These are phyloP conservation scores for Leccinum disarticulatum DNA, from an alignment of 768 basidiomycete species.

Conservation along the genomic window DNA sequence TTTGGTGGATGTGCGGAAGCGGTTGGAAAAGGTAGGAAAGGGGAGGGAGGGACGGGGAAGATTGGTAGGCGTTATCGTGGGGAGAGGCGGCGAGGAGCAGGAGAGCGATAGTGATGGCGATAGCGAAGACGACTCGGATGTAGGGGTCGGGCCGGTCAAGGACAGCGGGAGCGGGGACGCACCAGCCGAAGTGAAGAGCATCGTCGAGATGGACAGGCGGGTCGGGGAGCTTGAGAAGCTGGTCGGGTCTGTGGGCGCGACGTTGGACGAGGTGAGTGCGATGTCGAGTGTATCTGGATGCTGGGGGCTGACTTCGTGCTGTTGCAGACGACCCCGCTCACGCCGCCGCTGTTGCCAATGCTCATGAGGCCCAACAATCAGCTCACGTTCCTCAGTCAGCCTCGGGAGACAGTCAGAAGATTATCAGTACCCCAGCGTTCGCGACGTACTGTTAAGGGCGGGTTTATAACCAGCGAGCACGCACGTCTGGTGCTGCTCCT, in stretches of 20 bases:
- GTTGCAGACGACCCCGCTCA: constrained; percentile 63
- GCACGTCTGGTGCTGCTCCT: constrained; percentile 43
- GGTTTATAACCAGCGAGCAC: constrained; percentile 60
- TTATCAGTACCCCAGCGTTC: fast-evolving
- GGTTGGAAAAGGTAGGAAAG: constrained; percentile 66
- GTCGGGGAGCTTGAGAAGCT: constrained; percentile 81
- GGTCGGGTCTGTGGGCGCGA: constrained; percentile 77
- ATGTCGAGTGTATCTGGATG: background rate
- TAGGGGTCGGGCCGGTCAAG: background rate
- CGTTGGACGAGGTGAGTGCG: constrained; percentile 71
- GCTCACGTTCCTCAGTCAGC: constrained; percentile 86
- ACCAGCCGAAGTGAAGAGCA: constrained; percentile 41
- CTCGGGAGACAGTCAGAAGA: constrained; percentile 42
- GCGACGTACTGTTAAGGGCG: constrained; percentile 43
- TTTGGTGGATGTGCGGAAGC: constrained; percentile 68
- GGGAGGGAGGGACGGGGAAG: constrained; percentile 64
- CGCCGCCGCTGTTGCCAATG: constrained; percentile 78
- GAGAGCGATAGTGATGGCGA: background rate
- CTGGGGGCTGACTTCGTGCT: constrained; percentile 4
- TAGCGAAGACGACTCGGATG: background rate
- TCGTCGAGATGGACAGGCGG: constrained; percentile 80
- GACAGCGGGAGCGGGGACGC: constrained; percentile 19
- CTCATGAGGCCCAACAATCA: constrained; percentile 83
- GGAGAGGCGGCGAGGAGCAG: constrained; percentile 7
- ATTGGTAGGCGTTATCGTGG: constrained; percentile 60